Percentiles rank a stretch among this genome's conserved stretches.
Conservation (phyloP, 805 yeast species). For the Limtongia smithiae region DNA sequence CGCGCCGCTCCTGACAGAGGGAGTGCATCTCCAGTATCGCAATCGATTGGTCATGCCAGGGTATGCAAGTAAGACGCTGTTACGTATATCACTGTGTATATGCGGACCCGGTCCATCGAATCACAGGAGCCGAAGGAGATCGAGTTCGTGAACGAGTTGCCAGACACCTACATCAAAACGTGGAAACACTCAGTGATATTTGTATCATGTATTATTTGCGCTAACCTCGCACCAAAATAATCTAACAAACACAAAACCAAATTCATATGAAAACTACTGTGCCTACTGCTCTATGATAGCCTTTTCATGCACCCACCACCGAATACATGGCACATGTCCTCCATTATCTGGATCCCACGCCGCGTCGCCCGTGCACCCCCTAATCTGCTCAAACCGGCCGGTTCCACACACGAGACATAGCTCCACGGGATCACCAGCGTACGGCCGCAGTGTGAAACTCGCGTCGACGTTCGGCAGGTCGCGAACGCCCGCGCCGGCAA, state of each 20-base stretch:
- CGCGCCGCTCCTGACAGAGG: constrained; percentile 11
- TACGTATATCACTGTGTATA: constrained; percentile 30
- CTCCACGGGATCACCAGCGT: constrained; percentile 14
- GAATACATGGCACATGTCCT: constrained; percentile 23
- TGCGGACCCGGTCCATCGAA: constrained; percentile 35
- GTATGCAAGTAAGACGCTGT: no score
- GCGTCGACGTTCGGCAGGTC: constrained; percentile 24
- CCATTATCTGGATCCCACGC: constrained; percentile 23
- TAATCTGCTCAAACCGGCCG: constrained; percentile 17
- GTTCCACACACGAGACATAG: constrained; percentile 26
- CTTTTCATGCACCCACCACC: constrained; percentile 28
- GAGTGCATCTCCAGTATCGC: no score
- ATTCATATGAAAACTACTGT: no score
- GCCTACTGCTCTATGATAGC: constrained; percentile 19
- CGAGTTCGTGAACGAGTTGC: constrained; percentile 33
- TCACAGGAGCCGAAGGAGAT: constrained; percentile 37
- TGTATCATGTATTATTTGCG: not conserved
- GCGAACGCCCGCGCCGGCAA: constrained; percentile 24
- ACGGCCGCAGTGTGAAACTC: constrained; percentile 11
- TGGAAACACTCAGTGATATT: not conserved
- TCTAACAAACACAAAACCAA: not conserved
- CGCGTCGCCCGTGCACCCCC: constrained; percentile 11
- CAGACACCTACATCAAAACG: constrained; percentile 37
- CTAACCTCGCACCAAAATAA: no score
- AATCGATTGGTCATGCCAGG: no score